Percentiles rank a stretch among this genome's conserved stretches.
phyloP scores from a whole-genome alignment of 1,139 yeast genomes.

The Schizosaccharomyces versatilis region DNA sequence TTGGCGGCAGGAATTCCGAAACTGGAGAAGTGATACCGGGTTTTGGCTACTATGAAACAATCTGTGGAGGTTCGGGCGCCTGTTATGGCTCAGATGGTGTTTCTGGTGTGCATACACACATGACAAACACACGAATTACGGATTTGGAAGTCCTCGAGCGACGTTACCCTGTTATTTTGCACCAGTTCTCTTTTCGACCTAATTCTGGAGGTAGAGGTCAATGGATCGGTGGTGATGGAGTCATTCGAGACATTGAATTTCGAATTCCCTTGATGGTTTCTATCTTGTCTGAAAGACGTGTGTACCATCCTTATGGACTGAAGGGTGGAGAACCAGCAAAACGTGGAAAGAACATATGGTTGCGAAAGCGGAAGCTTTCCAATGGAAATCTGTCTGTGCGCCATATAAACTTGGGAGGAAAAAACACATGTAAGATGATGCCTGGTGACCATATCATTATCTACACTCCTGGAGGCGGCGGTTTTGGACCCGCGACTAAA shows the following conservation, averaged over 20 bases:
- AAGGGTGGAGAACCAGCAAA: conserved; percentile 38
- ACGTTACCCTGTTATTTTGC: conserved; percentile 38
- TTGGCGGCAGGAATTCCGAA: conserved; percentile 19
- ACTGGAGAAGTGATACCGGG: conserved; percentile 1
- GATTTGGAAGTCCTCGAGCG: conserved; percentile 46
- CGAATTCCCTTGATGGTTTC: conserved; percentile 31
- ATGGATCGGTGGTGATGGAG: conserved; percentile 39
- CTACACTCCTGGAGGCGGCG: conserved; percentile 25
- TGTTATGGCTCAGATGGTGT: conserved; percentile 40
- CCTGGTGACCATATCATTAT: conserved; percentile 35
- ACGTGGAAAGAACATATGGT: conserved; percentile 39
- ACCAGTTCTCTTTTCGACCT: conserved; percentile 30
- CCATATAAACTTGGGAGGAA: conserved; percentile 32
- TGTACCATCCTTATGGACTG: conserved; percentile 37
- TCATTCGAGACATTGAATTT: conserved; percentile 39
- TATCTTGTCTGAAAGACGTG: conserved; percentile 38
- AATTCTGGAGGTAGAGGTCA: conserved; percentile 39
- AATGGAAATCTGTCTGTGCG: conserved; percentile 11
- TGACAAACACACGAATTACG: conserved; percentile 50
- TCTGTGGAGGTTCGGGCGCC: conserved; percentile 30
- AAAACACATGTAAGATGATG: conserved; percentile 28
- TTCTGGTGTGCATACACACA: conserved; percentile 43
- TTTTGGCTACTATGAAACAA: conserved; percentile 41
- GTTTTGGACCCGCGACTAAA: neutral
- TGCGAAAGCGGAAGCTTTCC: conserved; percentile 11